These are phyloP conservation scores for Funneliformis caledonium DNA, from an alignment of 371 early-diverging fungal species.

Conservation along the genomic window DNA sequence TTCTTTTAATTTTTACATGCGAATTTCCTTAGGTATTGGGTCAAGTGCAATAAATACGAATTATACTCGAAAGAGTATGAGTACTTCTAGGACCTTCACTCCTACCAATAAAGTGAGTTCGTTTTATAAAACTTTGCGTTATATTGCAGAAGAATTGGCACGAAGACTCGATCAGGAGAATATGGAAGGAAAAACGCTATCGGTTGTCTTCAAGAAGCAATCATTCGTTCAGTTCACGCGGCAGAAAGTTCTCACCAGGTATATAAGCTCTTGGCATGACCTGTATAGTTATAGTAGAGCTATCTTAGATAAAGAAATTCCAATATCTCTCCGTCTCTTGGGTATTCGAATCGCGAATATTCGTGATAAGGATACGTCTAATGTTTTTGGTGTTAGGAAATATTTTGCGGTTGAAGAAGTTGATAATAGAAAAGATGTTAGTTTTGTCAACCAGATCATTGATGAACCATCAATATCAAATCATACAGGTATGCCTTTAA, in stretches of 20 bases:
- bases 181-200: background rate
- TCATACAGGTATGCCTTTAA: background rate
- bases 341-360: background rate
- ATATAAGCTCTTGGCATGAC: background rate
- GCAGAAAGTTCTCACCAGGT: background rate
- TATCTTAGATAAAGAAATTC: background rate
- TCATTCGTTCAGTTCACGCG: background rate
- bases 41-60: slow-evolving; percentile 3
- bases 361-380: background rate
- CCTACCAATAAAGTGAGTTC: background rate
- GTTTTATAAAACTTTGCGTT: slow-evolving; percentile 12
- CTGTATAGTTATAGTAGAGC: background rate
- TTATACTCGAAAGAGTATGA: slow-evolving; percentile 23
- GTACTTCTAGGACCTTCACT: slow-evolving; percentile 7
- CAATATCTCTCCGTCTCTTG: background rate
- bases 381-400: background rate
- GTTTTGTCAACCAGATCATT: background rate
- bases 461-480: background rate
- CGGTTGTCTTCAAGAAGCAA: background rate
- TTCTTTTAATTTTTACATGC: slow-evolving; percentile 26
- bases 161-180: background rate
- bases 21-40: slow-evolving; percentile 33
- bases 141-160: slow-evolving; percentile 4
- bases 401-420: background rate
- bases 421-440: background rate